Evolutionary conservation across 768 basidiomycete species (phyloP).

Genomic region (Suillus tomentosus): DNA sequence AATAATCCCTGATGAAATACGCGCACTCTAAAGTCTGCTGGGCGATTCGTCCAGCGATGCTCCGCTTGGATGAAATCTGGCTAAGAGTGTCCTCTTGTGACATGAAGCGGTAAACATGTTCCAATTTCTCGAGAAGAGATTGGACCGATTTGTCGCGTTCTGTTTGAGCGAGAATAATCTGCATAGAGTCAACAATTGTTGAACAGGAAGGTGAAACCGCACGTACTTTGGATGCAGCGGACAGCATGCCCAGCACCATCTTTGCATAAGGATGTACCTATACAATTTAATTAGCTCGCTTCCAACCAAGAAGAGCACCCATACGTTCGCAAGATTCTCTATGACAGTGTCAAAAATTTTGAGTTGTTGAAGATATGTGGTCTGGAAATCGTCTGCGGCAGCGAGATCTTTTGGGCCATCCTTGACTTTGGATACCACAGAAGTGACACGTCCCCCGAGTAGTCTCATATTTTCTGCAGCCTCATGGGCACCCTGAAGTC

Average conservation of each 20-base stretch:
- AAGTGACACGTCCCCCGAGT: too few relatives aligned
- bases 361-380: conserved; percentile 10
- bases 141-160: conserved; percentile 5
- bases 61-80: background rate
- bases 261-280: conserved; percentile 16
- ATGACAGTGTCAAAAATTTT: conserved; percentile 3
- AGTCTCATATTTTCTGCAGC: too few relatives aligned
- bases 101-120: conserved; percentile 8
- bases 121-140: conserved; percentile 2
- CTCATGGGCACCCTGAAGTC: too few relatives aligned
- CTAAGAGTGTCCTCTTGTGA: conserved; percentile 1
- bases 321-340: background rate
- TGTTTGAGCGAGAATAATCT: conserved; percentile 10
- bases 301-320: background rate
- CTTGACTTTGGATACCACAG: background rate
- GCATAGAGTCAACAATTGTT: background rate
- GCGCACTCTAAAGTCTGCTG: conserved; percentile 30
- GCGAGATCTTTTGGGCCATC: background rate
- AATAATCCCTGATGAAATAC: conserved; percentile 30
- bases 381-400: background rate
- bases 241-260: conserved; percentile 8
- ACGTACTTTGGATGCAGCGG: conserved; percentile 6
- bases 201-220: background rate
- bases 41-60: conserved; percentile 10
- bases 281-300: background rate